Evolutionary conservation across 495 filamentous ascomycete genomes (phyloP), one percentile per base, ranked within the genome.

Genomic region (Collariella sp.): DNA sequence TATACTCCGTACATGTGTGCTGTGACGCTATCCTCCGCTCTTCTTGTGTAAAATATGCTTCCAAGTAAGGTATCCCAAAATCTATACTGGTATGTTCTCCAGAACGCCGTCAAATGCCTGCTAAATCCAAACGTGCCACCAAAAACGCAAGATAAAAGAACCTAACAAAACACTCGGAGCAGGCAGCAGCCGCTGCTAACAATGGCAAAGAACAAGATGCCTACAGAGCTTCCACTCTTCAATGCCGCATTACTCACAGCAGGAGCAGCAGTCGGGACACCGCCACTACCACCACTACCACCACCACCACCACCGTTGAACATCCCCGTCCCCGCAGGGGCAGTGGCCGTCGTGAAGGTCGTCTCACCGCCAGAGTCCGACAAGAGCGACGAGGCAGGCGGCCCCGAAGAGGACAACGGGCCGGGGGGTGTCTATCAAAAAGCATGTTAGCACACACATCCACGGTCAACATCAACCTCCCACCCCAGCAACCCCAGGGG

Each of bases 391-490:
- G 34, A 31, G 5, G 55, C 22, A 50, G 47, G 20, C 5, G 44
- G 36, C 12, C 13, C 36, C 34, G 18, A 50, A 2, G 47, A 52
- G 22, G 42, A 46, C 18, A 33, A 42, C 10, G 19, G 23, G 23
- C 5, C n/a, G 12, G 55, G 55, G 55, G 48, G 48, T 52, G 55
- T 47, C 55, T 57, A 12, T 13, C 1, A 0, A 7, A 2, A n/a
- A 5, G 13, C n/a, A 16, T 10, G 26, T 31, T 9, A 31, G 26
- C 26, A 31, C 26, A 31, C 26, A 31, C 3, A 23, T n/a, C 9
- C 9, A 43, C 3, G 16, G 5, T 2, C n/a, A 22, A 22, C n/a
- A n/a, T n/a, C n/a, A n/a, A 31, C 9, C 4, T 31, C 26, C 4
- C 26, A 31, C 4, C 26, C 26, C 4, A 31, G 5, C 9, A 9